Base-by-base conservation (phyloP, 176 grass and related monocot species). In the Puya raimondii region DNA sequence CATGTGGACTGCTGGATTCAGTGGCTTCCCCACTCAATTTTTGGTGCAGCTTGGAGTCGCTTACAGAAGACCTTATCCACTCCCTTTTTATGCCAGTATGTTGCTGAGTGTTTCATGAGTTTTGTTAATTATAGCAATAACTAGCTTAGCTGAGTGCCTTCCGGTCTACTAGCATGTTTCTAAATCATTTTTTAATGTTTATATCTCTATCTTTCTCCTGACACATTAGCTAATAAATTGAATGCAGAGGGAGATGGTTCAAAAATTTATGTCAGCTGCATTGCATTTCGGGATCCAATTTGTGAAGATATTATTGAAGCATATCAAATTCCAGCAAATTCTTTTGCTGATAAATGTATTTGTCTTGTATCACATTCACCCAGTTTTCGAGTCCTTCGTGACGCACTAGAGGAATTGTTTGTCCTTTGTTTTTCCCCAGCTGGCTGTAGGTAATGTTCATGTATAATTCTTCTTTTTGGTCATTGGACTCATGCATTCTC, bases 281-380 rank as follows among this genome's bases (percentile, higher is more conserved):
- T 99, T 84, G 82, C 94, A 68, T 99, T 99, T 69, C 86, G 89
- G 52, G 94, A 99, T 77, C 77, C 82, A 68, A 77, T 99, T 68
- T 93, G 87, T 79, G 87, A 99, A 84, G 94, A 99, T 88, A 85
- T 93, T 71, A 61, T 76, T 58, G 85, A 93, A 85, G 79, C 94
- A 33, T 93, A 91, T 73, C 80, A 93, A 79, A 93, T 99, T 75
- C 87, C 87, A 3, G 48, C 23, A n/a, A 91, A 91, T 72, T 99
- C 87, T 10, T 93, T 78, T 86, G 94, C 94, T 70, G 94, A 99
- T 87, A 99, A 99, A 83, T 99, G 89, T 72, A 99, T 99, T 63
- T 99, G 94, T 72, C 79, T 99, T 80, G 90, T 99, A 67, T 99
- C 94, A 17, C 89, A 92, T 76, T 93, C 87, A 83, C 90, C 94